phyloP scores from a whole-genome alignment of 371 early-diverging fungal species.

The Gilbertella persicaria region DNA sequence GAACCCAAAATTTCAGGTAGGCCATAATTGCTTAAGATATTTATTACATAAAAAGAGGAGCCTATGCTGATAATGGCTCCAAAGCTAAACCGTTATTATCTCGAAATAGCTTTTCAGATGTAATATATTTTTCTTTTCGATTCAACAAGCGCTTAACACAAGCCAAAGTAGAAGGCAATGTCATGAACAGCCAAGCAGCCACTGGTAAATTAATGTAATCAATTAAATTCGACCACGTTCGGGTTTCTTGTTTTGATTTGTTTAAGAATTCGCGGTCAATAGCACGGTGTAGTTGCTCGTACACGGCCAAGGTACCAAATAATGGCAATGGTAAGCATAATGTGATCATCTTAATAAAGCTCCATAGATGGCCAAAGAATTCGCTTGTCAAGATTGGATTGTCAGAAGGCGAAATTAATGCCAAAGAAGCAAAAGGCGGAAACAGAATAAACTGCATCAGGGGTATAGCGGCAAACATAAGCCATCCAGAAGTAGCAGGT shows the following conservation, averaged over 20 bases:
- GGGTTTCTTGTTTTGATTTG: slow-evolving; percentile 36
- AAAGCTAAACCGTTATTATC: slow-evolving; percentile 15
- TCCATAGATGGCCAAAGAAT: slow-evolving; percentile 48
- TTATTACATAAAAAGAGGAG: neutral
- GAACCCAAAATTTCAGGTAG: too few relatives aligned
- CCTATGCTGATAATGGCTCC: neutral
- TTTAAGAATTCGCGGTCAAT: slow-evolving; percentile 47
- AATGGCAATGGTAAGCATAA: slow-evolving; percentile 51
- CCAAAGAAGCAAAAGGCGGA: slow-evolving; percentile 37
- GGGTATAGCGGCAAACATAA: slow-evolving; percentile 62
- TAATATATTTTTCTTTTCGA: slow-evolving; percentile 49
- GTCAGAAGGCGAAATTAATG: slow-evolving; percentile 30
- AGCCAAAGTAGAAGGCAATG: slow-evolving; percentile 54
- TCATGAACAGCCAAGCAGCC: slow-evolving; percentile 58
- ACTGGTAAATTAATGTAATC: slow-evolving; percentile 54
- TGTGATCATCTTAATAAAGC: slow-evolving; percentile 45
- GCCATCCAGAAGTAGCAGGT: slow-evolving; percentile 56
- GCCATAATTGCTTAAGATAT: too few relatives aligned
- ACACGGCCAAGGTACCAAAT: slow-evolving; percentile 48
- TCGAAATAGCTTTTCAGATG: slow-evolving; percentile 47
- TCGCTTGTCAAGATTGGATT: slow-evolving; percentile 49
- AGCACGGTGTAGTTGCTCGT: slow-evolving; percentile 50
- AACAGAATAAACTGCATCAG: slow-evolving; percentile 53
- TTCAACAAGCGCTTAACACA: slow-evolving; percentile 46
- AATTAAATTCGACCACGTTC: slow-evolving; percentile 40